These are phyloP conservation scores for Xylaria castorea DNA, from an alignment of 495 filamentous ascomycete species.

Conservation along the genomic window DNA sequence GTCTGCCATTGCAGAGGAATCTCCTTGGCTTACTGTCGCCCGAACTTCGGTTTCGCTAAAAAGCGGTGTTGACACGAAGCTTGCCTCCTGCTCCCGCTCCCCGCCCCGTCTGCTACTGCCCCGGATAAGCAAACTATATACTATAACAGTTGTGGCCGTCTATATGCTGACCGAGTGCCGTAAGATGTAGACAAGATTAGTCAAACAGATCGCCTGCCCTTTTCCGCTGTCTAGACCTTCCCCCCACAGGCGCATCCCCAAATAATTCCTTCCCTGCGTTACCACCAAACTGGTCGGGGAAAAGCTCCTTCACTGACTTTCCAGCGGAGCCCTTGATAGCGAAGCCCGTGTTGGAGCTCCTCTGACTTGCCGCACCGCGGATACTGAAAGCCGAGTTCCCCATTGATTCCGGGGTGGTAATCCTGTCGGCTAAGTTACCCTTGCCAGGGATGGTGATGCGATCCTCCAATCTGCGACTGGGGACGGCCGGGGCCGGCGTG, in stretches of 20 bases:
- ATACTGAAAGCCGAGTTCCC: slow-evolving; percentile 57
- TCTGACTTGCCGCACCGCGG: slow-evolving; percentile 62
- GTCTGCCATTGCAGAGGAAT: neutral
- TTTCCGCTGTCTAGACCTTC: slow-evolving; percentile 53
- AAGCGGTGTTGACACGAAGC: neutral
- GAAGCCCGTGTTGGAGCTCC: slow-evolving; percentile 60
- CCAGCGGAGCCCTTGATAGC: slow-evolving; percentile 68
- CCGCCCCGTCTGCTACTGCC: too few species aligned
- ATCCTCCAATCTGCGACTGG: slow-evolving; percentile 43
- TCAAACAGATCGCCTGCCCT: slow-evolving; percentile 63
- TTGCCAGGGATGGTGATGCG: slow-evolving; percentile 44
- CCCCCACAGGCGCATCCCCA: slow-evolving; percentile 51
- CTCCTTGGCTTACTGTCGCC: neutral
- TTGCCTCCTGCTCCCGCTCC: neutral
- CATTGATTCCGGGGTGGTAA: slow-evolving; percentile 30
- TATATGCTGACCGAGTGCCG: neutral
- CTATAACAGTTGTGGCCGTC: neutral
- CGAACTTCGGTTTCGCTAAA: neutral
- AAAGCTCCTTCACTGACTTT: slow-evolving; percentile 70
- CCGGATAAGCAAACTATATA: neutral
- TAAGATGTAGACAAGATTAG: slow-evolving; percentile 35
- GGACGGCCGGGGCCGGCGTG: slow-evolving; percentile 6
- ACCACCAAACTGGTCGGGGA: slow-evolving; percentile 67
- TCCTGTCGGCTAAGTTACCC: slow-evolving; percentile 32
- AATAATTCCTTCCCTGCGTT: slow-evolving; percentile 80